Evolutionary conservation across 495 filamentous ascomycete species (phyloP).

Genomic region (Cryomyces antarcticus): DNA sequence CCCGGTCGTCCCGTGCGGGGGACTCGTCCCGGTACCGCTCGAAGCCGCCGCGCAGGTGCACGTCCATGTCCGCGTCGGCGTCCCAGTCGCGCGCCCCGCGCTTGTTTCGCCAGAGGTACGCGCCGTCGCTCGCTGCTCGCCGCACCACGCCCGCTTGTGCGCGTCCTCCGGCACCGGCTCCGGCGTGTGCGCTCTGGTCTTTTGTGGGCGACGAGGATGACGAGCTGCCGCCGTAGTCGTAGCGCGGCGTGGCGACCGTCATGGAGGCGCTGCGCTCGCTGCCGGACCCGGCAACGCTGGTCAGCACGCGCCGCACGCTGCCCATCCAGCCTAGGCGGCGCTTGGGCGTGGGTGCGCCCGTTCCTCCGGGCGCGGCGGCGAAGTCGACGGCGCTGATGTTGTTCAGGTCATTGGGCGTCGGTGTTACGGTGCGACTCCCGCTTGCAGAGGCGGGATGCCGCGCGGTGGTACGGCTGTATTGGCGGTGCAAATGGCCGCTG

Average conservation of each 20-base stretch:
- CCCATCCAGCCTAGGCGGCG: conserved; percentile 31
- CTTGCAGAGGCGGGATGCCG: background rate
- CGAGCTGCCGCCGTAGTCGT: conserved; percentile 2
- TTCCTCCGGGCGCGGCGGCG: background rate
- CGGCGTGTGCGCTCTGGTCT: background rate
- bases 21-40: conserved; percentile 2
- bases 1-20: conserved; percentile 9
- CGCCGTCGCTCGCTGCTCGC: conserved; percentile 36
- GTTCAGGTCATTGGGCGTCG: background rate
- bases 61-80: conserved; percentile 1
- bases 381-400: background rate
- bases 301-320: conserved; percentile 31
- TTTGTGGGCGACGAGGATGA: conserved; percentile 5
- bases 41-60: background rate
- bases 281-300: background rate
- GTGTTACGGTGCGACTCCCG: no score
- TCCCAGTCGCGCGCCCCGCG: conserved; percentile 22
- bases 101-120: conserved; percentile 36
- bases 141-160: conserved; percentile 16
- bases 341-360: background rate
- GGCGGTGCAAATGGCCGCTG: no score
- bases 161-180: background rate
- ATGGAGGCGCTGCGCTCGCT: conserved; percentile 5
- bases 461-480: conserved; percentile 1
- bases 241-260: conserved; percentile 2